Evolutionary conservation across 441 rosid genomes (phyloP).

Genomic region (Erodium trifolium): DNA sequence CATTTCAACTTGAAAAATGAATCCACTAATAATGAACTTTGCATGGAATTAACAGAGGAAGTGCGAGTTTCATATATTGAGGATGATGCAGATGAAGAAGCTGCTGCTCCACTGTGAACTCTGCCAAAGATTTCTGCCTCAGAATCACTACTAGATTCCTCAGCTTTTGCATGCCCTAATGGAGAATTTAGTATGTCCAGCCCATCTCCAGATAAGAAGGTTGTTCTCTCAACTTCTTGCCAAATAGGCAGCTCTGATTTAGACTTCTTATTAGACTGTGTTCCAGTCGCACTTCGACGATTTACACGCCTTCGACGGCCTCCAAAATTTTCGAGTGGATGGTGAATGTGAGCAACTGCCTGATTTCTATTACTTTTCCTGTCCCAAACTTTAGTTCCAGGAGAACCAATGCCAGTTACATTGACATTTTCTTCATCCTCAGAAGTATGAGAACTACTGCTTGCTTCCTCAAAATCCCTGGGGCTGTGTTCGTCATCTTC

Average conservation of each 20-base stretch:
- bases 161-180: slow-evolving; percentile 35
- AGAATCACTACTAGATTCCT: slow-evolving; percentile 57
- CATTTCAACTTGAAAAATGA: slow-evolving; percentile 85
- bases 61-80: slow-evolving; percentile 40
- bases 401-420: slow-evolving; percentile 78
- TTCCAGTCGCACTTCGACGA: slow-evolving; percentile 35
- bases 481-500: slow-evolving; percentile 44
- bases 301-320: slow-evolving; percentile 47
- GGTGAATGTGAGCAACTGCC: slow-evolving; percentile 72
- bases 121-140: slow-evolving; percentile 56
- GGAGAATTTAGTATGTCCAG: slow-evolving; percentile 48
- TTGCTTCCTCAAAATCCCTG: slow-evolving; percentile 32
- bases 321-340: slow-evolving; percentile 85
- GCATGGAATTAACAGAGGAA: slow-evolving; percentile 34
- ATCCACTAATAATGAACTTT: slow-evolving; percentile 55
- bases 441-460: slow-evolving; percentile 61
- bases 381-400: slow-evolving; percentile 98
- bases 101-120: slow-evolving; percentile 61
- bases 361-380: slow-evolving; percentile 73
- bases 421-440: slow-evolving; percentile 72
- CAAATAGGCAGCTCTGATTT: slow-evolving; percentile 50
- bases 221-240: slow-evolving; percentile 80
- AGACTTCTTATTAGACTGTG: slow-evolving; percentile 58
- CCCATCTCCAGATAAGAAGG: slow-evolving; percentile 81
- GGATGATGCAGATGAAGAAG: slow-evolving; percentile 54